These are phyloP conservation scores for Pichia membranifaciens DNA, from an alignment of 805 yeast species.

Conservation along the genomic window DNA sequence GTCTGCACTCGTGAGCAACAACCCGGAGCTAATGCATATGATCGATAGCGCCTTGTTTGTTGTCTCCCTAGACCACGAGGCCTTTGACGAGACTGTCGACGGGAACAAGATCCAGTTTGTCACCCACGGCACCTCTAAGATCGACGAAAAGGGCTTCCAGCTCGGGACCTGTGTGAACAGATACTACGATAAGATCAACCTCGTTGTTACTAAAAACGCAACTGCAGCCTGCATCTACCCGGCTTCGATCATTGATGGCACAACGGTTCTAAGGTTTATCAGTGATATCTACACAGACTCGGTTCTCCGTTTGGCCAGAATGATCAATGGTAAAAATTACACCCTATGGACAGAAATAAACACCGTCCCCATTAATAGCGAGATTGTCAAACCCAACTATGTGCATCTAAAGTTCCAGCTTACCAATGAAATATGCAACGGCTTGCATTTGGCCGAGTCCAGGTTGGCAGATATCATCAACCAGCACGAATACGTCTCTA, in stretches of 20 bases:
- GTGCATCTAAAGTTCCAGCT: slow-evolving; percentile 30
- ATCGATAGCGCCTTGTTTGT: slow-evolving; percentile 50
- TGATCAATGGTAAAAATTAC: slow-evolving; percentile 52
- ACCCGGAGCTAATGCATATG: slow-evolving; percentile 30
- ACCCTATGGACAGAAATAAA: slow-evolving; percentile 44
- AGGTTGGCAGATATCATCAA: slow-evolving; percentile 51
- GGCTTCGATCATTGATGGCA: slow-evolving; percentile 51
- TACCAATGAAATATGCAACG: slow-evolving; percentile 42
- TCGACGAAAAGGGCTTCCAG: slow-evolving; percentile 44
- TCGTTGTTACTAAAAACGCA: slow-evolving; percentile 48
- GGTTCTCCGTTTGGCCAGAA: slow-evolving; percentile 49
- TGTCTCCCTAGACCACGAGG: slow-evolving; percentile 43
- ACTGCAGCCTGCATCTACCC: slow-evolving; percentile 59
- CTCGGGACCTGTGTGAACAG: slow-evolving; percentile 53
- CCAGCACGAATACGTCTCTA: slow-evolving; percentile 50
- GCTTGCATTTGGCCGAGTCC: slow-evolving; percentile 52
- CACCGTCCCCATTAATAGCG: slow-evolving; percentile 30
- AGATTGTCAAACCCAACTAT: slow-evolving; percentile 33
- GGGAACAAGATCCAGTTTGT: slow-evolving; percentile 45
- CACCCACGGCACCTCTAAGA: slow-evolving; percentile 45
- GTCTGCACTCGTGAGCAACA: slow-evolving; percentile 35
- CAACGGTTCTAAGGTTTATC: slow-evolving; percentile 50
- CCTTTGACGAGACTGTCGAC: slow-evolving; percentile 43
- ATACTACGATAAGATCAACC: slow-evolving; percentile 54
- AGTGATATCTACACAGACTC: slow-evolving; percentile 55